Conservation (phyloP, 2,329 filamentous ascomycete species). For the Leptosphaerulina australis region DNA sequence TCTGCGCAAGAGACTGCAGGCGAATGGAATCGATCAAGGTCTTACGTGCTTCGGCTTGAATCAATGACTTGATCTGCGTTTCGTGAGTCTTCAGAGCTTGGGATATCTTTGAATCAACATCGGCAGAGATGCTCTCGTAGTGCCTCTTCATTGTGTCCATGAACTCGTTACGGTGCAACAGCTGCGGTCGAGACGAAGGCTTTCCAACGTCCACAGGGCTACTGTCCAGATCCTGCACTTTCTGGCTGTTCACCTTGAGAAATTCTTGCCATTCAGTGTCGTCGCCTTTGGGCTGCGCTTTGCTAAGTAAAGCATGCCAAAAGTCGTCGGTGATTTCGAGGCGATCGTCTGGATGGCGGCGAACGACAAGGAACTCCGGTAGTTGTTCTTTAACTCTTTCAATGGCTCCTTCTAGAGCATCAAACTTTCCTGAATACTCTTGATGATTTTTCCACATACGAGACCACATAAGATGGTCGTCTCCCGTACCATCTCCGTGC, state of each 20-base stretch:
- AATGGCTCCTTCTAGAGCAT: conserved; percentile 22
- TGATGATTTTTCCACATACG: conserved; percentile 25
- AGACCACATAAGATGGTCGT: conserved; percentile 26
- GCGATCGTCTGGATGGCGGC: conserved; percentile 59
- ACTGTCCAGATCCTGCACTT: conserved; percentile 38
- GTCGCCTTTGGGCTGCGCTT: conserved; percentile 57
- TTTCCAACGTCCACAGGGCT: conserved; percentile 9
- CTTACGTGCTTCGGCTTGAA: conserved; percentile 35
- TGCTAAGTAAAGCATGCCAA: conserved; percentile 66
- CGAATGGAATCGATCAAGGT: conserved; percentile 42
- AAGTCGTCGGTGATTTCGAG: conserved; percentile 65
- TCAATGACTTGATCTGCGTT: conserved; percentile 24
- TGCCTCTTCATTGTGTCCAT: conserved; percentile 42
- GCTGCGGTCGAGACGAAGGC: conserved; percentile 17
- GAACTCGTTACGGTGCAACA: conserved; percentile 59
- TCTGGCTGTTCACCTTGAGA: conserved; percentile 58
- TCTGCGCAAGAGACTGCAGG: conserved; percentile 39
- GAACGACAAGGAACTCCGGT: conserved; percentile 64
- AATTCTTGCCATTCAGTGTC: conserved; percentile 59
- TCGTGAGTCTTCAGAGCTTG: conserved; percentile 26
- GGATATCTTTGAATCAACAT: conserved; percentile 35
- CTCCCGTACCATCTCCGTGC: conserved; percentile 7
- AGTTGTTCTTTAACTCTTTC: conserved; percentile 45
- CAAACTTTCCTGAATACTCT: conserved; percentile 18
- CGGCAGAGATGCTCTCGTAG: conserved; percentile 27